A percentile compares a stretch with the other conserved stretches of the same genome.
These are phyloP conservation scores for Chlamydomonas sp. DNA, from an alignment of 139 green algal species.

Conservation along the genomic window DNA sequence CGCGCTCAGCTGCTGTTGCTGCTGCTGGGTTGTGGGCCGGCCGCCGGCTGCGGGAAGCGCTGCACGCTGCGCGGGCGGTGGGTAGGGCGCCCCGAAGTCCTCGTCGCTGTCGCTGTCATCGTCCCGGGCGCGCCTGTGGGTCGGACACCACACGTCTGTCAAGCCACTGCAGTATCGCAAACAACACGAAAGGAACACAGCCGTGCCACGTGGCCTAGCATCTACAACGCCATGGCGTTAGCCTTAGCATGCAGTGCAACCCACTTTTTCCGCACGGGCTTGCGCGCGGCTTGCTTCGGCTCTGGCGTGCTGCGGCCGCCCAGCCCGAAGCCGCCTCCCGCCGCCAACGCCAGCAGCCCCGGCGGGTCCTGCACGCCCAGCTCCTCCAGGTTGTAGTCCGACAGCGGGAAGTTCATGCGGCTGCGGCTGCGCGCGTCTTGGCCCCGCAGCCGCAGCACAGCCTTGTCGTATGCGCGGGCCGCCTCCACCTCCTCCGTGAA, in stretches of 20 bases:
- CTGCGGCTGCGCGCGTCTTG: constrained; percentile 49
- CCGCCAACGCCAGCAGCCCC: neutral
- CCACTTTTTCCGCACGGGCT: constrained; percentile 8
- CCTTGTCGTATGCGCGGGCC: constrained; percentile 60
- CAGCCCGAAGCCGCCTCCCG: neutral
- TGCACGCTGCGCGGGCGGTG: too few relatives aligned
- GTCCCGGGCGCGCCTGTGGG: neutral
- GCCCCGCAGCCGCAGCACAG: constrained; percentile 46
- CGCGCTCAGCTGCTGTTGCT: constrained; percentile 23
- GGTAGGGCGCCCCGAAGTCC: neutral
- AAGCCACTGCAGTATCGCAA: too few relatives aligned
- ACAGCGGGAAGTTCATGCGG: constrained; percentile 68
- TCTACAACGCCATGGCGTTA: neutral
- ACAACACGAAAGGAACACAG: too few relatives aligned
- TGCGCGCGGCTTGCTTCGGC: neutral
- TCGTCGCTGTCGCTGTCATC: constrained; percentile 39
- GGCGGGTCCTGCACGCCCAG: constrained; percentile 12
- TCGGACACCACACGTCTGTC: too few relatives aligned
- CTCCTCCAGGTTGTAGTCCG: constrained; percentile 62
- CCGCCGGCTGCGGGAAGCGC: neutral
- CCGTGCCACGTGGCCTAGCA: too few relatives aligned
- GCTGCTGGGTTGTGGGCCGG: neutral
- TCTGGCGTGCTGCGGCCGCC: constrained; percentile 13
- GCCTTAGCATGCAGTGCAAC: neutral
- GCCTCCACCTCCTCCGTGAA: constrained; percentile 59